Percentiles rank a stretch among this genome's conserved stretches.
Conservation (phyloP, 805 yeast genomes). For the Kockiozyma suomiensis region DNA sequence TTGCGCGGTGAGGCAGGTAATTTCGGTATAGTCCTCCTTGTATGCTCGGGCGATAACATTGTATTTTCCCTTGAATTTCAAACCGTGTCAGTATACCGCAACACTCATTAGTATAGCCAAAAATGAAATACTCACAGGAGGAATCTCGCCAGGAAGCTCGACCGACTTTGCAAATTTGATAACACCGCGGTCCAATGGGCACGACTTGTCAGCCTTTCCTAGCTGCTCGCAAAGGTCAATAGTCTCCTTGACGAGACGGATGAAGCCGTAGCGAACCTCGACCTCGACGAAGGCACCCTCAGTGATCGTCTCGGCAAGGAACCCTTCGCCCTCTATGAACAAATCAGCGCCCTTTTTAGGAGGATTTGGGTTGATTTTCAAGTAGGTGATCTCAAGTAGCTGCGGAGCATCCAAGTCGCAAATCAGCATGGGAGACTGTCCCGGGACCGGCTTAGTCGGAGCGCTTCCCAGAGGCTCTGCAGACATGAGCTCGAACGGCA, state of each 20-base stretch:
- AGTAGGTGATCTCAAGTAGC: conserved; percentile 59
- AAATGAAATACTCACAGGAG: conserved; percentile 60
- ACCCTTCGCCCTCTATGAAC: conserved; percentile 76
- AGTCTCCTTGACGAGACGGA: conserved; percentile 83
- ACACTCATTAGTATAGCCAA: neutral
- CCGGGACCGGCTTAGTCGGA: conserved; percentile 66
- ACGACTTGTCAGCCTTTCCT: conserved; percentile 76
- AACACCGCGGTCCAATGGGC: conserved; percentile 77
- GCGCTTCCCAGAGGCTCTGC: conserved; percentile 7
- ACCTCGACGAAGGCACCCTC: conserved; percentile 96
- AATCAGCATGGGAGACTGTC: conserved; percentile 78
- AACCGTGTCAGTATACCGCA: neutral
- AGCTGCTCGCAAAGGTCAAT: conserved; percentile 90
- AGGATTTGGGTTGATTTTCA: conserved; percentile 79
- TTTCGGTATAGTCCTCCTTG: conserved; percentile 76
- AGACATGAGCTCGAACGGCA: conserved; percentile 16
- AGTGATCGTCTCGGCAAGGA: conserved; percentile 54
- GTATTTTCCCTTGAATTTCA: conserved; percentile 60
- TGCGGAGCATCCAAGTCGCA: conserved; percentile 73
- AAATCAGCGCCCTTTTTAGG: conserved; percentile 84
- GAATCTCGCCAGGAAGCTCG: conserved; percentile 86
- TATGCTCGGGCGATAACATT: conserved; percentile 85
- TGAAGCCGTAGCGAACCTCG: conserved; percentile 89
- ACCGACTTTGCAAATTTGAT: conserved; percentile 70
- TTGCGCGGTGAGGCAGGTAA: conserved; percentile 71